Evolutionary conservation across 345 rosid genomes (phyloP), one percentile per base, ranked within the genome.

Genomic region (Noccaea caerulescens): DNA sequence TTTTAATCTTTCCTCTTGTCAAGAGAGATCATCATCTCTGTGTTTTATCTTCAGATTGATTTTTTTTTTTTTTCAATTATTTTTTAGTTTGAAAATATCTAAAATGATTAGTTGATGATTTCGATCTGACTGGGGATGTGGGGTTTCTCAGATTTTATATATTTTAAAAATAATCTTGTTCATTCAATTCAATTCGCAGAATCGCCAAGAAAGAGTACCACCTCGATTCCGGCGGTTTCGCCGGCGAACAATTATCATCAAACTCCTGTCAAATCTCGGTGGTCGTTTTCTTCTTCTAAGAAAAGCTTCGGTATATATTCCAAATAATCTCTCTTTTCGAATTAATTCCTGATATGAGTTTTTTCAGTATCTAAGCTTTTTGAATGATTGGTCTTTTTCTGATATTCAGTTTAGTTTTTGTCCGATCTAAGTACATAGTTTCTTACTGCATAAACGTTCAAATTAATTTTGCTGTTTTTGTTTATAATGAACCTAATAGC

Each of bases 211-310:
- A 76, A 63, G 71, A 63, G 70, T 69, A 33, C 53, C 55, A 32
- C 53, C 2, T 62, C 75, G 23, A 38, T 43, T 44, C 50, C 68
- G 75, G 59, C 30, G 69, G 42, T 27, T 61, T 61, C 79, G 46
- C 74, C 72, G 68, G 47, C 58, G 57, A 16, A 14, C 13, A 20
- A 47, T 36, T 13, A 47, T 59, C 27, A 39, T 44, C 34, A 0
- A 6, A 45, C 60, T 16, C 61, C 77, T 7, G 62, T 64, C 16
- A 76, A 64, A 70, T 13, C 80, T 14, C 76, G 80, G 18, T 76
- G 80, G 80, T 76, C 80, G 34, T 76, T 76, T 58, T 76, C 80
- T 70, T 76, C 80, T 50, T 64, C 80, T 50, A 76, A 69, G 72
- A 76, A 76, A 76, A 76, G 80, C 57, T 64, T 63, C 3, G 80